phyloP scores from a whole-genome alignment of 768 basidiomycete genomes.

The Amanita molliuscula region DNA sequence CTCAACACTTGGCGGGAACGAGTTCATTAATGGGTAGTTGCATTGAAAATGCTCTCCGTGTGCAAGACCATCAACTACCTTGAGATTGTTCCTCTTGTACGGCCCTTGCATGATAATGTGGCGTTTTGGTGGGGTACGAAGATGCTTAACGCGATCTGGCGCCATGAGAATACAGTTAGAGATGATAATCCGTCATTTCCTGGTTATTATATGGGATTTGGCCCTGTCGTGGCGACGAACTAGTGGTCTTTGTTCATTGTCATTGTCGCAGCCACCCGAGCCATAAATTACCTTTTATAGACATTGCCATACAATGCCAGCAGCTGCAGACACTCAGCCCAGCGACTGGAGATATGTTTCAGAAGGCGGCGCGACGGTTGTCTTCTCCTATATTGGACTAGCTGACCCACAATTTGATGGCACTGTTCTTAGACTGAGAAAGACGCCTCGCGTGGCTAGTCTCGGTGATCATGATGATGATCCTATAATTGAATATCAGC shows the following conservation, averaged over 20 bases:
- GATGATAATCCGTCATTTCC: not conserved
- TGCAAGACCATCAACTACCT: not conserved
- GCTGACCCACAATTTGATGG: constrained; percentile 39
- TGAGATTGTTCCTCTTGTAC: not conserved
- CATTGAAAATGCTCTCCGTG: not conserved
- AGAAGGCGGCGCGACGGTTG: constrained; percentile 89
- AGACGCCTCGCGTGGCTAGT: constrained; percentile 21
- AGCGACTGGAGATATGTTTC: constrained; percentile 76
- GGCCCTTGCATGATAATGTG: not conserved
- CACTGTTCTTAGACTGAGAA: constrained; percentile 71
- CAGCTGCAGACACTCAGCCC: constrained; percentile 25
- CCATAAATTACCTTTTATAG: not conserved
- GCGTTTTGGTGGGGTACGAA: constrained; percentile 1
- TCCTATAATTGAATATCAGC: constrained; percentile 44
- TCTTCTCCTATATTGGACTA: constrained; percentile 72
- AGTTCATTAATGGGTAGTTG: not conserved
- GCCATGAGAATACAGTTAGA: not conserved
- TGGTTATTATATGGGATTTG: not conserved
- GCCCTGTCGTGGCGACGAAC: not conserved
- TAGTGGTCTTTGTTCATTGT: not conserved
- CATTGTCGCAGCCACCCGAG: not conserved
- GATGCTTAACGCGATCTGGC: not conserved
- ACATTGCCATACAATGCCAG: constrained; percentile 13
- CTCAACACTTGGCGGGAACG: not conserved
- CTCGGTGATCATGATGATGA: constrained; percentile 17